Evolutionary conservation across 2,329 filamentous ascomycete genomes (phyloP).

Genomic region (Sclerotiophoma versabilis): DNA sequence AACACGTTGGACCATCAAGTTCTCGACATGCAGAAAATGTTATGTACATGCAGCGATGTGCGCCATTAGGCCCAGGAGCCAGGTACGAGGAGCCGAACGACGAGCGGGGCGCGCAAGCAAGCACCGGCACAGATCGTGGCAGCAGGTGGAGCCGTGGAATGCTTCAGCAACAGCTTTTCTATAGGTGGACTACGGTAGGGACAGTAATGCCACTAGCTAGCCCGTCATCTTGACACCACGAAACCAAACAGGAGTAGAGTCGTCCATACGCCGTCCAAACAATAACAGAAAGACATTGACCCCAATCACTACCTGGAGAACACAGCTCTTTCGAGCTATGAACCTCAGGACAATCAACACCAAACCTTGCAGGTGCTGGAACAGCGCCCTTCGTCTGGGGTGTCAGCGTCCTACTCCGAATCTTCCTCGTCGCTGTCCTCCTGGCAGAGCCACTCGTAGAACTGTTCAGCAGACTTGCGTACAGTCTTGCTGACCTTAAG

Average conservation of each 20-base stretch:
- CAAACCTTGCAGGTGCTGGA: background rate
- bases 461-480: conserved; percentile 90
- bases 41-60: conserved; percentile 10
- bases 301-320: background rate
- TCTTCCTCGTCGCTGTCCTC: conserved; percentile 69
- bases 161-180: conserved; percentile 15
- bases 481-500: conserved; percentile 90
- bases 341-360: background rate
- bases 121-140: conserved; percentile 11
- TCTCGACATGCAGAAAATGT: conserved; percentile 21
- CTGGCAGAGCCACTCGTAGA: conserved; percentile 85
- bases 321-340: background rate
- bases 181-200: conserved; percentile 27
- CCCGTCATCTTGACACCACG: background rate
- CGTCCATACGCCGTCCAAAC: conserved; percentile 27
- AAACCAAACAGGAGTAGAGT: conserved; percentile 27
- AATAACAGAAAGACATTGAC: conserved; percentile 15
- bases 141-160: background rate
- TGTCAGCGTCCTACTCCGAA: conserved; percentile 30
- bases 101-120: conserved; percentile 11
- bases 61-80: conserved; percentile 19
- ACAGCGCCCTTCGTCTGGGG: background rate
- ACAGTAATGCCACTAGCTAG: conserved; percentile 13
- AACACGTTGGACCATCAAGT: conserved; percentile 5
- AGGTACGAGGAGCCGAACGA: conserved; percentile 17